These are phyloP conservation scores for Angophora floribunda DNA, from an alignment of 345 rosid species.

Conservation along the genomic window DNA sequence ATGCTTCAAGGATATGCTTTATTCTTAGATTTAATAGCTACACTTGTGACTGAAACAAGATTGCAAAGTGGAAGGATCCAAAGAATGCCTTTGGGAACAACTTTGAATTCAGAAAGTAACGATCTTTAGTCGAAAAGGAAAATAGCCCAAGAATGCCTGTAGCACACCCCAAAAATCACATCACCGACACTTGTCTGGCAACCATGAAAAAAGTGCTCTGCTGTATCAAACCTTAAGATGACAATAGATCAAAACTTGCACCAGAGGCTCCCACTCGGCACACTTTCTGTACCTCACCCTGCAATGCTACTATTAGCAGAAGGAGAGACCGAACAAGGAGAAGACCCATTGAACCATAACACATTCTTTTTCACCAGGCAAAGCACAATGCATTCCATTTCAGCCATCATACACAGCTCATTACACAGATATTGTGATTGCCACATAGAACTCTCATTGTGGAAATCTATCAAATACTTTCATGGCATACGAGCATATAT, in stretches of 20 bases:
- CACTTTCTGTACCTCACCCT: not conserved
- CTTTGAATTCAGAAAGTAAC: not conserved
- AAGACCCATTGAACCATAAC: not conserved
- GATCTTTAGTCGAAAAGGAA: not conserved
- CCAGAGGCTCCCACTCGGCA: not conserved
- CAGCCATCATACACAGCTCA: not conserved
- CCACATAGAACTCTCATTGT: not conserved
- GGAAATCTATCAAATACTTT: not conserved
- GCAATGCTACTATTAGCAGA: not conserved
- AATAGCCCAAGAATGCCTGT: not conserved
- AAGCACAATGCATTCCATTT: not conserved
- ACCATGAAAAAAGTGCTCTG: not conserved
- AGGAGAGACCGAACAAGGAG: not conserved
- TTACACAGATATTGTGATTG: not conserved
- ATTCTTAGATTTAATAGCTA: not conserved
- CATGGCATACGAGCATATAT: not conserved
- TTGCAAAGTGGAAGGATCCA: not conserved
- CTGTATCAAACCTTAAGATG: not conserved
- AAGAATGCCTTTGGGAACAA: not conserved
- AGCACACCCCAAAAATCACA: not conserved
- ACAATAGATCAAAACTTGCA: not conserved
- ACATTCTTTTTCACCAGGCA: not conserved
- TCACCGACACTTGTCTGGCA: not conserved
- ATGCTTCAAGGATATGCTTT: not conserved
- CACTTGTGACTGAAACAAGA: not conserved